Conservation (phyloP, 2,329 filamentous ascomycete species). For the Arthrinium puccinioides region DNA sequence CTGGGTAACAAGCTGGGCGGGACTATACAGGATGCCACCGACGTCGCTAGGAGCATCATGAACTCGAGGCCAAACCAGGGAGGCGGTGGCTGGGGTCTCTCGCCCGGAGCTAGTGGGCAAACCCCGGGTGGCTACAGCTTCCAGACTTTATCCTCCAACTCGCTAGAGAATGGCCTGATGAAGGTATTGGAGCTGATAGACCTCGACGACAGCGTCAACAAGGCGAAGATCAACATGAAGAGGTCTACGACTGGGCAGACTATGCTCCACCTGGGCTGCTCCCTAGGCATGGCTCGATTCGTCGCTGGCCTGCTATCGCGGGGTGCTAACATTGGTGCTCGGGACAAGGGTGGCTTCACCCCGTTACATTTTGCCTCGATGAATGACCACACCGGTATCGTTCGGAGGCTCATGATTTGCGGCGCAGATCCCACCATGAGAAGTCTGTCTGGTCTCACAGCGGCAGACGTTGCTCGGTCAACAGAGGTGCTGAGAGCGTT, state of each 20-base stretch:
- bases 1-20: constrained; percentile 59
- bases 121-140: constrained; percentile 36
- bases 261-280: constrained; percentile 73
- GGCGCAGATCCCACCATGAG: constrained; percentile 66
- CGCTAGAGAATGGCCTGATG: constrained; percentile 59
- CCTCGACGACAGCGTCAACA: constrained; percentile 63
- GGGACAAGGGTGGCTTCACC: constrained; percentile 74
- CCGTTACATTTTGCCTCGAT: constrained; percentile 76
- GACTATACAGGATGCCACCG: constrained; percentile 52
- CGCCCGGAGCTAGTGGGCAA: constrained; percentile 35
- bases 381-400: constrained; percentile 68
- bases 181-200: constrained; percentile 74
- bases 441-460: constrained; percentile 62
- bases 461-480: constrained; percentile 64
- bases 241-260: constrained; percentile 60
- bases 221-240: constrained; percentile 59
- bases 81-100: constrained; percentile 27
- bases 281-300: constrained; percentile 66
- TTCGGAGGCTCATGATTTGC: constrained; percentile 64
- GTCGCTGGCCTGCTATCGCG: constrained; percentile 69
- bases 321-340: constrained; percentile 68
- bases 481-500: constrained; percentile 57
- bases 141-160: constrained; percentile 21
- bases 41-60: constrained; percentile 55
- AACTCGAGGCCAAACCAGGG: constrained; percentile 39